These are phyloP conservation scores for Sphagnum fallax DNA, from an alignment of 228 moss, liverwort and hornwort genomes.

Conservation along the genomic window DNA sequence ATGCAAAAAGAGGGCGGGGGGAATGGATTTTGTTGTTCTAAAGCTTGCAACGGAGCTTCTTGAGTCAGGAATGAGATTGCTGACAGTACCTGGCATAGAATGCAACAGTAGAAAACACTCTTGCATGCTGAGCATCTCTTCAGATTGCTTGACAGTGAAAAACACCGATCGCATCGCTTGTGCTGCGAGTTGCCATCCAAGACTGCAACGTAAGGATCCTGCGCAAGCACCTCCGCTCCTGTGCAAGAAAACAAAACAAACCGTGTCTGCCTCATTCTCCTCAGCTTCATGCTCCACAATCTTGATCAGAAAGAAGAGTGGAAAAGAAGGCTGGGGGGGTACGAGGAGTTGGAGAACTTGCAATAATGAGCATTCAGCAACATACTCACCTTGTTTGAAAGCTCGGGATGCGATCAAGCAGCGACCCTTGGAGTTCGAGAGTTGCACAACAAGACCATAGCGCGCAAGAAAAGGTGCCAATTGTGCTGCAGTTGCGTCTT, in stretches of 20 bases:
- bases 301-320: not conserved
- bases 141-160: constrained; percentile 20
- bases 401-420: constrained; percentile 50
- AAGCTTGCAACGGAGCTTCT: not conserved
- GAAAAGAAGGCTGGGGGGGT: not conserved
- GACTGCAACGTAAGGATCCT: constrained; percentile 65
- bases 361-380: not conserved
- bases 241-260: constrained; percentile 1
- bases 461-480: constrained; percentile 27
- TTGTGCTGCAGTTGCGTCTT: constrained; percentile 1
- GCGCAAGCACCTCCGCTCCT: constrained; percentile 63
- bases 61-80: not conserved
- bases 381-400: constrained; percentile 38
- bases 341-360: too few relatives aligned
- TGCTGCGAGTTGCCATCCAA: constrained; percentile 48
- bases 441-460: constrained; percentile 34
- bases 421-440: constrained; percentile 56
- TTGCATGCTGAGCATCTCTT: constrained; percentile 92
- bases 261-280: not conserved
- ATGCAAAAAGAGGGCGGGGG: too few relatives aligned
- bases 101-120: constrained; percentile 70
- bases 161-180: constrained; percentile 75
- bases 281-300: not conserved
- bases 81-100: constrained; percentile 59
- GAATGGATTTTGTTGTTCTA: too few relatives aligned